Percentiles rank a stretch among this genome's conserved stretches.
These are phyloP conservation scores for Backusella westeae DNA, from an alignment of 192 early-diverging fungal species.

Conservation along the genomic window DNA sequence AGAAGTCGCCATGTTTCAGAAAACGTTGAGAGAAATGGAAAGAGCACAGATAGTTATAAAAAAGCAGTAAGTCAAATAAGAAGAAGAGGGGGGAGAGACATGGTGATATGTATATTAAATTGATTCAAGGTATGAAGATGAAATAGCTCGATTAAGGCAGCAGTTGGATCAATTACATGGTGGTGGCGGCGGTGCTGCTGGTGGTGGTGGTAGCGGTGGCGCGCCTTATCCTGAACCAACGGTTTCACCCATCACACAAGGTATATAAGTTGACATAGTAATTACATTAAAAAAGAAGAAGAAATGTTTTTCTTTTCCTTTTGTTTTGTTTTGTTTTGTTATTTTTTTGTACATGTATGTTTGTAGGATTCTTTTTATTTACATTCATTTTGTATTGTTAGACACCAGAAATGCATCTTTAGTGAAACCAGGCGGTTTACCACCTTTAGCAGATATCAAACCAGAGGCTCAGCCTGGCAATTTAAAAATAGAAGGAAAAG, in stretches of 20 bases:
- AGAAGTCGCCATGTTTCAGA: slow-evolving; percentile 78
- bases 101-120: not conserved
- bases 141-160: slow-evolving; percentile 75
- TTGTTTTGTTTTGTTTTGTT: not conserved
- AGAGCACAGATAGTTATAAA: slow-evolving; percentile 75
- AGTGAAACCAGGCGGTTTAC: slow-evolving; percentile 56
- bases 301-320: not conserved
- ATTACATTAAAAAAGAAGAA: not conserved
- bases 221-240: slow-evolving; percentile 58
- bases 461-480: slow-evolving; percentile 71
- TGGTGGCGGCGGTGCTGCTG: slow-evolving; percentile 40
- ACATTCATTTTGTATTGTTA: slow-evolving; percentile 1
- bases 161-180: slow-evolving; percentile 65
- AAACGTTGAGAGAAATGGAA: slow-evolving; percentile 79
- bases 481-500: slow-evolving; percentile 76
- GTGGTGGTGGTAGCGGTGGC: not conserved
- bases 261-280: slow-evolving; percentile 5
- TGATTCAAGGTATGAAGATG: slow-evolving; percentile 69
- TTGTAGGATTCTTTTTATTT: not conserved
- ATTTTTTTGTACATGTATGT: not conserved
- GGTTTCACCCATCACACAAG: slow-evolving; percentile 11
- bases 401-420: not conserved
- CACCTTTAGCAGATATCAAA: slow-evolving; percentile 72
- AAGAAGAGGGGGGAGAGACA: not conserved
- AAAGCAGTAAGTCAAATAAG: slow-evolving; percentile 54